phyloP scores from a whole-genome alignment of 148 eudicot species.

The Silene conica region DNA sequence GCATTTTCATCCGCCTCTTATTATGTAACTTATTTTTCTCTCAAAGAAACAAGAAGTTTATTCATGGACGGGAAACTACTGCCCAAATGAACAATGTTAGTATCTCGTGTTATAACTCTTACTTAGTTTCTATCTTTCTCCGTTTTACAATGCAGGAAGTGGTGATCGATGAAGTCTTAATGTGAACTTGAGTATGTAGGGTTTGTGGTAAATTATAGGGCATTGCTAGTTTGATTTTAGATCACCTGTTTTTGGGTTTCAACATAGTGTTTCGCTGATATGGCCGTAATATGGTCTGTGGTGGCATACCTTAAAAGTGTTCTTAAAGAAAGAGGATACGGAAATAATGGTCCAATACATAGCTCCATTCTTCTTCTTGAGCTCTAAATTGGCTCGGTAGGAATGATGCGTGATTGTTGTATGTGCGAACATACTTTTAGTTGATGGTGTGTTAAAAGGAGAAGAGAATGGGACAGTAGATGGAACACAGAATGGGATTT shows the following conservation, averaged over 20 bases:
- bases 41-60: too few species aligned
- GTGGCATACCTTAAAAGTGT: conserved; percentile 1
- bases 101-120: too few species aligned
- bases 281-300: not conserved
- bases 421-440: too few species aligned
- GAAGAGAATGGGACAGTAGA: too few species aligned
- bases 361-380: too few species aligned
- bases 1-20: too few species aligned
- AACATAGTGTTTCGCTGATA: not conserved
- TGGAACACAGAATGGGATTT: too few species aligned
- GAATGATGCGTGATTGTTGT: too few species aligned
- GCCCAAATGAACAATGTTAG: not conserved
- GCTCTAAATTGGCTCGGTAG: too few species aligned
- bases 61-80: not conserved
- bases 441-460: too few species aligned
- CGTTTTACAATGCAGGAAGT: conserved; percentile 35
- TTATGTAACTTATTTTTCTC: too few species aligned
- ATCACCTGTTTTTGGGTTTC: conserved; percentile 3
- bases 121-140: not conserved
- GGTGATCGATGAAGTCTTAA: conserved; percentile 26
- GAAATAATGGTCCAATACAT: not conserved
- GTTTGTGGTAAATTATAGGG: conserved; percentile 2
- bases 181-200: not conserved
- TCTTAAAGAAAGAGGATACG: not conserved
- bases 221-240: not conserved